Conservation (phyloP, 1,284 basidiomycete species). For the Trichosporon sp. region DNA sequence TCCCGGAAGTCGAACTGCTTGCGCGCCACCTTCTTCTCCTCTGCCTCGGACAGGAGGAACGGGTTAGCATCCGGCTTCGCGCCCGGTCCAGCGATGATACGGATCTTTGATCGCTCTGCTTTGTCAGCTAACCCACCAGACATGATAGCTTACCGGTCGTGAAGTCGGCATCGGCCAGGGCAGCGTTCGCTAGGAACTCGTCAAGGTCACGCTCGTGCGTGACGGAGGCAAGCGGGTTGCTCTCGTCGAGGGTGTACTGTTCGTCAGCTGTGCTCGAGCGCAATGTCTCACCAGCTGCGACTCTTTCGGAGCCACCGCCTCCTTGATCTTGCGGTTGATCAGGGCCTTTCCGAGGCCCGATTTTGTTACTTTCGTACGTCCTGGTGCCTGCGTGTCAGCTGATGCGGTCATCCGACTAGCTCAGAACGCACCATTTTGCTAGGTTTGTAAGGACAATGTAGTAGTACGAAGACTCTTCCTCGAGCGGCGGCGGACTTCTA, state of each 20-base stretch:
- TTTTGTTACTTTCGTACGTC: constrained; percentile 49
- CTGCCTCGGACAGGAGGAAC: constrained; percentile 78
- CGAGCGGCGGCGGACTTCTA: not conserved
- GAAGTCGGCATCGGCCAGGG: constrained; percentile 92
- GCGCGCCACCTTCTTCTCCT: constrained; percentile 73
- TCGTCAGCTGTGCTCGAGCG: constrained; percentile 17
- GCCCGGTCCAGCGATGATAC: constrained; percentile 72
- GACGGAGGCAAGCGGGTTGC: constrained; percentile 79
- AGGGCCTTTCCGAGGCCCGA: constrained; percentile 85
- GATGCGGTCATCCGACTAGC: not conserved
- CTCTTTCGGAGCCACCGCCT: constrained; percentile 71
- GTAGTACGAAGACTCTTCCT: not conserved
- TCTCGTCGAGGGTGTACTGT: constrained; percentile 78
- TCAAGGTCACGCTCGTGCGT: constrained; percentile 96
- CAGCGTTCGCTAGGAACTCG: constrained; percentile 93
- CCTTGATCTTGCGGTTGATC: constrained; percentile 82
- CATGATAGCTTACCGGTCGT: constrained; percentile 73
- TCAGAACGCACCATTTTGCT: constrained; percentile 26
- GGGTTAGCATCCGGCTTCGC: constrained; percentile 68
- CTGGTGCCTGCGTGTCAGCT: constrained; percentile 36
- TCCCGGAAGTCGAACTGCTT: constrained; percentile 74
- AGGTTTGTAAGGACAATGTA: not conserved
- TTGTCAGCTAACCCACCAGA: constrained; percentile 5
- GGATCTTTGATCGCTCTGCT: constrained; percentile 85
- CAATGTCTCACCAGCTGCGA: constrained; percentile 69